Percentiles rank a stretch among this genome's conserved stretches.
Conservation (phyloP, 2,329 filamentous ascomycete genomes). For the Microsporum canis region DNA sequence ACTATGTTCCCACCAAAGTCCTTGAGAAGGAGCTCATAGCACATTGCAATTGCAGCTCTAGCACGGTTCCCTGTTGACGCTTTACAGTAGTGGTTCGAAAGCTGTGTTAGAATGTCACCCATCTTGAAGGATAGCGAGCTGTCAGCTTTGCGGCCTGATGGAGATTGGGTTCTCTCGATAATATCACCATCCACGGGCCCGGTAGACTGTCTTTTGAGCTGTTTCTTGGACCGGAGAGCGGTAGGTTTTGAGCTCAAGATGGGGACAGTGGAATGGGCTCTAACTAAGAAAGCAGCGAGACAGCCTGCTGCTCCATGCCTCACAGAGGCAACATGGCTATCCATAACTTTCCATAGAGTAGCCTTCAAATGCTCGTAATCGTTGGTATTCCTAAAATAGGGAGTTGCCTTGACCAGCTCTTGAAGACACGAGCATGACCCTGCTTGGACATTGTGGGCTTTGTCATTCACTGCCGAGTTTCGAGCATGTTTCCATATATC, state of each 20-base stretch:
- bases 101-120: slow-evolving; percentile 61
- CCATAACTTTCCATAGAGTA: slow-evolving; percentile 74
- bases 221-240: slow-evolving; percentile 59
- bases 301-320: slow-evolving; percentile 79
- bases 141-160: slow-evolving; percentile 45
- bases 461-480: slow-evolving; percentile 64
- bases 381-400: slow-evolving; percentile 73
- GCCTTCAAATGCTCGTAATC: slow-evolving; percentile 85
- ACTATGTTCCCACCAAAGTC: slow-evolving; percentile 71
- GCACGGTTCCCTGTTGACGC: slow-evolving; percentile 66
- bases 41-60: slow-evolving; percentile 72
- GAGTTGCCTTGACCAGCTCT: slow-evolving; percentile 57
- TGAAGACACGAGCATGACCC: slow-evolving; percentile 70
- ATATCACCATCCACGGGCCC: slow-evolving; percentile 52
- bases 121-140: slow-evolving; percentile 62
- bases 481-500: slow-evolving; percentile 90
- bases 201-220: slow-evolving; percentile 49
- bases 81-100: slow-evolving; percentile 71
- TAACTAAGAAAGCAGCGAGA: slow-evolving; percentile 70
- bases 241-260: slow-evolving; percentile 44
- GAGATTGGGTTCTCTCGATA: slow-evolving; percentile 56
- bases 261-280: slow-evolving; percentile 59
- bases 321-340: slow-evolving; percentile 62
- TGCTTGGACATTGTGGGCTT: slow-evolving; percentile 67
- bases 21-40: slow-evolving; percentile 71